Evolutionary conservation across 2,329 filamentous ascomycete species (phyloP), one percentile per base, ranked within the genome.

Genomic region (Colletotrichum brevisporum): DNA sequence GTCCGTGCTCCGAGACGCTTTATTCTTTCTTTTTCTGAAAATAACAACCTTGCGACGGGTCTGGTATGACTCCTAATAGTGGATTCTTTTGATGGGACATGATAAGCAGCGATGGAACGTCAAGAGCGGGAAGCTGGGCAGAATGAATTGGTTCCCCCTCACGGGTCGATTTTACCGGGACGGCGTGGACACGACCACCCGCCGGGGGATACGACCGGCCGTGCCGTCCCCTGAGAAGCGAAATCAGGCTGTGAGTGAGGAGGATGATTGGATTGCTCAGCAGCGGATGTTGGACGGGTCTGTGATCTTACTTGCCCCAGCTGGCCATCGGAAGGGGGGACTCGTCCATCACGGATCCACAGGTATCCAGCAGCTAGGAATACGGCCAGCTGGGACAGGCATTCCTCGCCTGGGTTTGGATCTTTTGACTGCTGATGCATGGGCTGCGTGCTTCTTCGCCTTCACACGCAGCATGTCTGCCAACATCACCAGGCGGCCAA

Each of bases 271-370:
- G 31, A 36, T 36, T 10, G 10, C 1, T 36, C 31, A 36, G 2
- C 31, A 12, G 31, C 10, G 31, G 31, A 36, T 36, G 31, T 36
- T 36, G 31, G 31, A 36, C 10, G 31, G 31, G 31, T 43, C 41
- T 15, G 36, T 39, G 41, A 43, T n/a, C 41, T 43, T n/a, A 43
- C 31, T 36, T 36, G 9, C 9, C 31, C 31, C 31, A 9, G 31
- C 56, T 41, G 43, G 36, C 56, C 26, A 48, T 59, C 24, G 54
- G 54, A 50, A 27, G 36, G 36, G 36, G 51, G 31, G 47, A n/a
- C 56, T 45, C 47, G 39, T n/a, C n/a, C n/a, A 63, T 48, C n/a
- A 50, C n/a, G 26, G 63, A 45, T 41, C 55, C 39, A 54, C 56
- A 55, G 50, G 16, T 16, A 13, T 26, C 31, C 31, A 36, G 6